Base-by-base conservation (phyloP, 208 protist species). In the Acanthamoeba healyi region DNA sequence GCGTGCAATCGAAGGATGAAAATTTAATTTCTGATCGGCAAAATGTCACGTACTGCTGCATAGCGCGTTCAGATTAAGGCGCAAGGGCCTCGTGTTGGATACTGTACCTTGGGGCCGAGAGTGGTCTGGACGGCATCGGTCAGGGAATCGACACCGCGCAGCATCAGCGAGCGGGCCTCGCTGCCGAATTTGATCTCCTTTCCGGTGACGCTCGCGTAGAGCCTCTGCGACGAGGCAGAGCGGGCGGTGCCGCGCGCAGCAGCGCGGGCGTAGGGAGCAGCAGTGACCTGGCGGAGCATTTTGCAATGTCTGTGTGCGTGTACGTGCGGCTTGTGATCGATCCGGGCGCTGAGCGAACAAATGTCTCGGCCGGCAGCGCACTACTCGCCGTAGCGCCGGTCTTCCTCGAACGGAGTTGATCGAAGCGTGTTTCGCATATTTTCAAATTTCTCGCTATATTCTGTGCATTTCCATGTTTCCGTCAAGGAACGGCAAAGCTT, bases 151-250 rank as follows among this genome's bases (percentile, higher is more conserved):
- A 99, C 99, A 72, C 99, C 99, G 19, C 96, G 56, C 14, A 99
- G 97, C 92, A 99, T 98, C 14, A 96, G 86, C 46, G 98, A 96
- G 51, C 99, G 97, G 6, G 98, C 98, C 92, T 99, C 98, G 93
- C 98, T 97, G 44, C 98, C 98, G 94, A 99, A 99, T 51, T 98
- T 96, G 95, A 99, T 99, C 58, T 99, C 98, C 96, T 99, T 99
- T 46, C 94, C 95, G 19, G 94, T 42, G 32, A 70, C 61, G 32
- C 61, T 70, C 34, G 65, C 65, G 34, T 74, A 74, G 32, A 74
- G 65, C 15, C 65, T 22, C 65, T 44, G 65, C 29, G 65, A 22
- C 1, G 65, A 74, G 65, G 65, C 65, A 42, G 65, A 44, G 17
- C 34, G 65, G 36, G 29, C 40, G 36, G 34, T 74, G 65, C 65